Base-by-base conservation (phyloP, 1,284 basidiomycete genomes). In the Cutaneotrichosporon mucoides region DNA sequence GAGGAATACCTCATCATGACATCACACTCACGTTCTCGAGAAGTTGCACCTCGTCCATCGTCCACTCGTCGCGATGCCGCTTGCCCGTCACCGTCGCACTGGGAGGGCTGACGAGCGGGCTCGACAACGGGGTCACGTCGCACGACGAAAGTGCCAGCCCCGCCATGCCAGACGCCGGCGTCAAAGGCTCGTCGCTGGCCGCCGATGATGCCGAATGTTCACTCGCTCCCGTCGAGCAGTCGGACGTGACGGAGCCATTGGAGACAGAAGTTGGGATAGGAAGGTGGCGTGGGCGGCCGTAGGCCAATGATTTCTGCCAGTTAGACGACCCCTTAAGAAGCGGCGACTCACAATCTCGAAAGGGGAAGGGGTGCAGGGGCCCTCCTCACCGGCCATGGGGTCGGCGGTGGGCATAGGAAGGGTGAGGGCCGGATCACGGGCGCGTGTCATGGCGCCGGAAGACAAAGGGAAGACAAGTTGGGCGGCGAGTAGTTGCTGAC, bases 31-130 rank as follows among this genome's bases (percentile, higher is more conserved):
- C 73, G 36, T 64, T 66, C 51, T 73, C 67, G 8, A 76, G 51
- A 11, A 70, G 64, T 13, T 66, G 68, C 2, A 72, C 45, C 48
- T 77, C 73, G 35, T 71, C 66, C 7, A 68, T 63, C 11, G 65
- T 64, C 76, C 76, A 78, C 15, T 62, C 60, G 47, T 69, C 69
- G 8, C 55, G 44, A 2, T 16, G 13, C 5, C 57, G 56, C 48
- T 64, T 64, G 37, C 63, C 59, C 4, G 53, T 64, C 10, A 53
- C 51, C 8, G 45, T 12, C 11, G 13, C 13, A 33, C 24, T 34
- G 2, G 52, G 33, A 11, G 54, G 44, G 50, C 49, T 53, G 7
- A 42, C 24, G 1, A 57, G 11, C 9, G 45, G 50, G 33, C 52
- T 41, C 11, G 49, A 51, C 13, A 51, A 38, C 10, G 40, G 54